Percentiles rank a stretch among this genome's conserved stretches.
phyloP scores from a whole-genome alignment of 2,329 filamentous ascomycete genomes.

The Clonostachys rhizophaga region DNA sequence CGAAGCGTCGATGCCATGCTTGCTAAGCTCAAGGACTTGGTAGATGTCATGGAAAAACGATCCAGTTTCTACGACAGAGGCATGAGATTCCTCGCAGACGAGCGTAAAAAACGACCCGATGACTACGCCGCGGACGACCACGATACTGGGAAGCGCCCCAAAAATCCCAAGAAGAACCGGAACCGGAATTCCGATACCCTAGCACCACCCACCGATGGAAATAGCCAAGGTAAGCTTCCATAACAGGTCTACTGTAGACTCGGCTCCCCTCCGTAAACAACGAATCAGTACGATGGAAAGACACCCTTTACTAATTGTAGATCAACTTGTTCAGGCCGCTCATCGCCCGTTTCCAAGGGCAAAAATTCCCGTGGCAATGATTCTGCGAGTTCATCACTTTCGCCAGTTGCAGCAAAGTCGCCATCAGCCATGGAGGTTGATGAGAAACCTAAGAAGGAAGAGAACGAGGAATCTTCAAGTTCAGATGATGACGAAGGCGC shows the following conservation, averaged over 20 bases:
- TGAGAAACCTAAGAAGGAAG: slow-evolving; percentile 39
- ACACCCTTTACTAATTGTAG: too few species aligned
- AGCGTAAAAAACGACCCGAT: slow-evolving; percentile 58
- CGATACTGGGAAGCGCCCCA: slow-evolving; percentile 51
- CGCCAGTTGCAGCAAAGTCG: slow-evolving; percentile 45
- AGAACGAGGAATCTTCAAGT: slow-evolving; percentile 40
- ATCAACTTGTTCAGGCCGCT: slow-evolving; percentile 35
- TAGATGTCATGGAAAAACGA: slow-evolving; percentile 63
- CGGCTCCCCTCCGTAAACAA: too few species aligned
- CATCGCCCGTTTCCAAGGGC: slow-evolving; percentile 48
- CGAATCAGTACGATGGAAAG: too few species aligned
- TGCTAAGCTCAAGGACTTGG: slow-evolving; percentile 57
- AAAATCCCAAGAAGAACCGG: slow-evolving; percentile 65
- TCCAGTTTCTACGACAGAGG: slow-evolving; percentile 66
- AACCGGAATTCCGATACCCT: slow-evolving; percentile 59
- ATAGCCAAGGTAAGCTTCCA: slow-evolving; percentile 17
- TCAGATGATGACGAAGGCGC: slow-evolving; percentile 57
- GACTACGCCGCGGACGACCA: slow-evolving; percentile 42
- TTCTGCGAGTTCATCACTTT: slow-evolving; percentile 56
- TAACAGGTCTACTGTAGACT: not conserved
- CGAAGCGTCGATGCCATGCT: slow-evolving; percentile 60
- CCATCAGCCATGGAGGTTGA: slow-evolving; percentile 56
- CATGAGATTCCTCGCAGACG: slow-evolving; percentile 65
- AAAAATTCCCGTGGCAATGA: slow-evolving; percentile 48
- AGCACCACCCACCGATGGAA: slow-evolving; percentile 45